Base-by-base conservation (phyloP, 1,139 yeast species). In the Hanseniaspora sp. region DNA sequence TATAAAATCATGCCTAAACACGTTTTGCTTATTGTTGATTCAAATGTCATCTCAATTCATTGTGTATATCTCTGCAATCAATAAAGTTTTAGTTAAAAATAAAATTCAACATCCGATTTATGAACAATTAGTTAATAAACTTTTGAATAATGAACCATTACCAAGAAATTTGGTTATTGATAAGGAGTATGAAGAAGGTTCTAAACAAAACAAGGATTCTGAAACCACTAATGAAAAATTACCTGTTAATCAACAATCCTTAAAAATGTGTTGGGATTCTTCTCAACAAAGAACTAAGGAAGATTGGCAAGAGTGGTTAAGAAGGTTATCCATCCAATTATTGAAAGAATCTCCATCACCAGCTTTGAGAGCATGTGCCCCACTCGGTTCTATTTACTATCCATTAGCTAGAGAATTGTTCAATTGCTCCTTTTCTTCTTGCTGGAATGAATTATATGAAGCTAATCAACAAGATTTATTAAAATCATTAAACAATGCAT, bases 251-350 rank as follows among this genome's bases (percentile, higher is more conserved):
- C 72, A 71, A 56, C 64, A 64, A 29, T 64, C 65, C 0, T 57
- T 71, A 57, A 84, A 86, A 62, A 77, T 79, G 48, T 88, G 94
- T 0, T 94, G 98, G 98, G 96, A 88, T 62, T 85, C 95, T 17
- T 80, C 85, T 33, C 92, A 87, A 61, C 78, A 94, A 59, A 77
- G 95, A 46, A 87, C 96, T 0, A 80, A 83, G 60, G 98, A 90
- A 63, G 98, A 92, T 62, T 94, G 98, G 98, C 90, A 85, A 64
- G 98, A 92, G 64, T 94, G 99, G 99, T 81, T 90, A 59, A 78
- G 95, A 55, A 74, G 94, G 56, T 73, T 94, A 51, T 83, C 95
- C 63, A 84, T 87, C 55, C 96, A 88, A 64, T 70, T 94, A 38
- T 71, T 94, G 59, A 86, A 86, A 61, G 96, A 90, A 65, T 86